Conservation (phyloP, 2,329 filamentous ascomycete genomes). For the Whalleya microplaca region DNA sequence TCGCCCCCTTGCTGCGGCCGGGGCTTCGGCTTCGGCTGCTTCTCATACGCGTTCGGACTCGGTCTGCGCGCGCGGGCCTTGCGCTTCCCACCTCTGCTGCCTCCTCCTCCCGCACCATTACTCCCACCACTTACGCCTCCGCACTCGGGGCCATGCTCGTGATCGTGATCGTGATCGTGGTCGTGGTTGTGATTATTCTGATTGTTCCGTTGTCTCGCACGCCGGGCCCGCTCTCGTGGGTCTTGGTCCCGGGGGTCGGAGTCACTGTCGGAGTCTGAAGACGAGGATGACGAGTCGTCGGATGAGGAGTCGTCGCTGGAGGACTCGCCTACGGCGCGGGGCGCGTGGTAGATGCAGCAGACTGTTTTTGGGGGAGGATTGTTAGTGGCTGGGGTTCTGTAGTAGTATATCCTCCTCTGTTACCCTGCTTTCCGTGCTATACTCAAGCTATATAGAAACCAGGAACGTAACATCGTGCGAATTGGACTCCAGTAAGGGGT, state of each 20-base stretch:
- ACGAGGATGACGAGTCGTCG: constrained; percentile 52
- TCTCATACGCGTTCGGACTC: constrained; percentile 83
- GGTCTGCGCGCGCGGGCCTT: constrained; percentile 47
- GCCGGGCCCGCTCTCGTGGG: constrained; percentile 32
- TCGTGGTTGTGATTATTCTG: constrained; percentile 35
- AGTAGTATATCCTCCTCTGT: no score
- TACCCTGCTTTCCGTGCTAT: no score
- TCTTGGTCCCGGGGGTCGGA: constrained; percentile 34
- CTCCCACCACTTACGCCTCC: constrained; percentile 24
- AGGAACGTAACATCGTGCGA: no score
- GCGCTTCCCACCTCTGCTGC: constrained; percentile 3
- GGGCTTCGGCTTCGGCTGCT: constrained; percentile 64
- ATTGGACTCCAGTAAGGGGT: no score
- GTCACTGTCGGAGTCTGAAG: constrained; percentile 45
- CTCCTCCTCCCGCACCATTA: constrained; percentile 45
- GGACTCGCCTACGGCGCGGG: constrained; percentile 80
- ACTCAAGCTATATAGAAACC: no score
- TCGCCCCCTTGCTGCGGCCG: constrained; percentile 30
- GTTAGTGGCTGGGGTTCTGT: background rate
- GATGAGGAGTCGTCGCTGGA: constrained; percentile 54
- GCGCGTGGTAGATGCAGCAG: constrained; percentile 98
- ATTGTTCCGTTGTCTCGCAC: constrained; percentile 26
- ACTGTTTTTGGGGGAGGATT: constrained; percentile 54
- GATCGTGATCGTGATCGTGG: constrained; percentile 31
- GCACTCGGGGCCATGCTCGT: constrained; percentile 21